Evolutionary conservation across 345 rosid species (phyloP), one percentile per base, ranked within the genome.

Genomic region (Murraya koenigii): DNA sequence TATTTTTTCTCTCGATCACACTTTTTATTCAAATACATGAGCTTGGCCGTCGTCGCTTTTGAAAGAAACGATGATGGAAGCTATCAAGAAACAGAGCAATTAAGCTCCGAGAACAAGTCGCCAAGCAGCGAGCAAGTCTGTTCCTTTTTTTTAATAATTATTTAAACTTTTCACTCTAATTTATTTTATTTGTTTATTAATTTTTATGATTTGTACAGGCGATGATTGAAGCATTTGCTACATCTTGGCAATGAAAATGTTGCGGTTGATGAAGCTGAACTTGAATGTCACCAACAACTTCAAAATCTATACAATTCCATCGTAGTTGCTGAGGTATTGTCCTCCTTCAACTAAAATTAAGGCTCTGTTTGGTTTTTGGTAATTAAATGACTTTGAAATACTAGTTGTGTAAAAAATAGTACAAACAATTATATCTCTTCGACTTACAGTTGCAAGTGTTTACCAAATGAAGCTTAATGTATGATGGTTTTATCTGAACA

Each of bases 31-130:
- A 79, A 25, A 73, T n/a, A 9, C 6, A n/a, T 30, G 32, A 30
- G n/a, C n/a, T n/a, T n/a, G n/a, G 32, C 32, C 32, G 32, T 30
- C 14, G 22, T 63, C 36, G 14, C 55, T 62, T 2, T 33, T 59
- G 13, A 4, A n/a, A 72, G 20, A n/a, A 4, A 61, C 65, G 7
- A 28, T 59, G n/a, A 33, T 92, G 97, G 98, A 93, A 79, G 95
- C 97, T 36, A 86, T 93, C 47, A 88, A 88, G 87, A 95, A 89
- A 88, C 97, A 95, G 80, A n/a, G 98, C 98, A 7, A 83, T 89
- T 28, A 92, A 84, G 92, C 90, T 94, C 3, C 85, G 97, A 77
- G 92, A 93, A 88, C 98, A 94, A 88, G 98, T 94, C 38, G 97
- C 98, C 55, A 93, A 88, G 86, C 97, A 94, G 66, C 98, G n/a